Conservation (phyloP, 331 rosid genomes). For the Malus hybrid region DNA sequence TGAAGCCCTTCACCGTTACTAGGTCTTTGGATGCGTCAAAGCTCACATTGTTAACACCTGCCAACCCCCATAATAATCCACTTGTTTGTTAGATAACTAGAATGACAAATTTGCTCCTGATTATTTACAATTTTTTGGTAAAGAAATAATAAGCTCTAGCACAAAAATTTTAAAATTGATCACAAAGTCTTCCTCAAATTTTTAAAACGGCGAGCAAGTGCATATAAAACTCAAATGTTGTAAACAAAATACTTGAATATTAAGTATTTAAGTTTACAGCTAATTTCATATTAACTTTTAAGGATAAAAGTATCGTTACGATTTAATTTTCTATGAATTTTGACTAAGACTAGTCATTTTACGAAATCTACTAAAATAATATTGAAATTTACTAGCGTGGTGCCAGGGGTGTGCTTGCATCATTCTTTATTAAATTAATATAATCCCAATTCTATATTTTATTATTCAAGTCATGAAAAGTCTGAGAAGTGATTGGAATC, state of each 20-base stretch:
- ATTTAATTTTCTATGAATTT: background rate
- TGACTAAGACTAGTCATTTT: background rate
- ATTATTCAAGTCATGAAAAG: background rate
- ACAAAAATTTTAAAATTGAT: too few relatives aligned
- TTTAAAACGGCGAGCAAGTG: too few relatives aligned
- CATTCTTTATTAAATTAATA: background rate
- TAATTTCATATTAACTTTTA: background rate
- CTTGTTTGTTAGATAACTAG: background rate
- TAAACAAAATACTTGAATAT: background rate
- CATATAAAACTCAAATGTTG: too few relatives aligned
- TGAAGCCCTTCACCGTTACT: conserved; percentile 57
- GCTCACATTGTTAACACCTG: conserved; percentile 63
- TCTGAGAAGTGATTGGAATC: background rate
- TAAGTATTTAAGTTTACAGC: background rate
- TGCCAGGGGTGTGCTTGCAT: background rate
- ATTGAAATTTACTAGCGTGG: background rate
- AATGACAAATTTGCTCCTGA: background rate
- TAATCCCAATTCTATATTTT: background rate
- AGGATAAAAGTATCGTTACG: background rate
- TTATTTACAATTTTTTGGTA: background rate
- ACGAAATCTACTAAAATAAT: background rate
- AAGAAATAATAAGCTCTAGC: too few relatives aligned
- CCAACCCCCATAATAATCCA: background rate
- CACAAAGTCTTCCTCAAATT: too few relatives aligned
- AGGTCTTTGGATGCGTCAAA: conserved; percentile 51